These are phyloP conservation scores for Chloromonas sp. DNA, from an alignment of 163 green algal genomes.

Conservation along the genomic window DNA sequence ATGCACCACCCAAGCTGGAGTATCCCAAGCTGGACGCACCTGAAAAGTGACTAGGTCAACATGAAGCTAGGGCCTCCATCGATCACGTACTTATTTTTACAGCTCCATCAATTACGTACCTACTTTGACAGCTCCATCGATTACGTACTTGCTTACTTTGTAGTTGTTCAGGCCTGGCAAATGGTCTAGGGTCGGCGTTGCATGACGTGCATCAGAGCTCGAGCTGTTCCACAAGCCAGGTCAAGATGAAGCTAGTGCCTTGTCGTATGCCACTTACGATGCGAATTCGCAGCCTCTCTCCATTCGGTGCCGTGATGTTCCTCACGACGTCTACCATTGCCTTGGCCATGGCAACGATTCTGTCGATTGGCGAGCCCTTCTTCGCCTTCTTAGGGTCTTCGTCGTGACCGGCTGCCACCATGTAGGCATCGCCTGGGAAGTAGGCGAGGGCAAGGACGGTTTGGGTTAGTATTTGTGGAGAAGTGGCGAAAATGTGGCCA, in stretches of 20 bases:
- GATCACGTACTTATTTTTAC: too few species aligned
- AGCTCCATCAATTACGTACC: too few species aligned
- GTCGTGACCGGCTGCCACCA: conserved; percentile 44
- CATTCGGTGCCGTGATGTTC: conserved; percentile 37
- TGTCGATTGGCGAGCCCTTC: neutral
- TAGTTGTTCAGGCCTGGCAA: too few species aligned
- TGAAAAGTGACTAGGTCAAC: too few species aligned
- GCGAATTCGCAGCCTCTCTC: conserved; percentile 27
- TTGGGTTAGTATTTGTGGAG: neutral
- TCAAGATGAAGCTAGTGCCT: too few species aligned
- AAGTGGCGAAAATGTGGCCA: neutral
- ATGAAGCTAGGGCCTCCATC: too few species aligned
- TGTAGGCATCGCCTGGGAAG: conserved; percentile 41
- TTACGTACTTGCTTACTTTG: too few species aligned
- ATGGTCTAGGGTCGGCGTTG: too few species aligned
- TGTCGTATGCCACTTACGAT: conserved; percentile 10
- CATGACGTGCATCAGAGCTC: too few species aligned
- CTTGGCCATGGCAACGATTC: conserved; percentile 34
- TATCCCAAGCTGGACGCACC: too few species aligned
- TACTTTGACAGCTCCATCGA: too few species aligned
- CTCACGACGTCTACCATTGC: conserved; percentile 44
- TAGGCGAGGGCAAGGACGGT: neutral
- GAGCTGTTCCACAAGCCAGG: too few species aligned
- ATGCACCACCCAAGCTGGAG: neutral
- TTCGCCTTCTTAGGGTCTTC: conserved; percentile 33